Conservation (phyloP, 1,284 basidiomycete genomes). For the Agaricales sp. region DNA sequence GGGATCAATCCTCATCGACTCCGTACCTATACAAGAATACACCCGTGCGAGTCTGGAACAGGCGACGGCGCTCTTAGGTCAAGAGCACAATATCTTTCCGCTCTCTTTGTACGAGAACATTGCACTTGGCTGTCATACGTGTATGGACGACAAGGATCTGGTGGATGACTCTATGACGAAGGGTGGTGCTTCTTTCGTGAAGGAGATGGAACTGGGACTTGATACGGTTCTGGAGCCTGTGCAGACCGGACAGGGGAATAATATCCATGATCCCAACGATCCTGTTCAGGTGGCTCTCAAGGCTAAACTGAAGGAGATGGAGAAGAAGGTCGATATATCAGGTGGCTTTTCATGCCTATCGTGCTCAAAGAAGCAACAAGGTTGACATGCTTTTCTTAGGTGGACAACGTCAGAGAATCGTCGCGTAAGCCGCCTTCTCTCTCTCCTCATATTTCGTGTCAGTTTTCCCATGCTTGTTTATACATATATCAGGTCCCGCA, state of each 20-base stretch:
- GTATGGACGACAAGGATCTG: constrained; percentile 7
- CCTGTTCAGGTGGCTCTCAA: not conserved
- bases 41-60: constrained; percentile 20
- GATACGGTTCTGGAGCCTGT: constrained; percentile 24
- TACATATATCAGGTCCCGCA: constrained; percentile 22
- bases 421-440: constrained; percentile 28
- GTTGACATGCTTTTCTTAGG: constrained; percentile 11
- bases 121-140: constrained; percentile 17
- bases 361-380: not conserved
- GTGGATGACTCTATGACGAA: constrained; percentile 24
- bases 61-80: constrained; percentile 26
- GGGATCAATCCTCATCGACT: constrained; percentile 31
- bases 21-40: constrained; percentile 18
- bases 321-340: constrained; percentile 15
- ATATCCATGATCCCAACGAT: not conserved
- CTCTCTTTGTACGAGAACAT: constrained; percentile 32
- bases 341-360: constrained; percentile 11
- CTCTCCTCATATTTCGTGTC: constrained; percentile 2
- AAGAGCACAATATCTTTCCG: constrained; percentile 30
- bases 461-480: not conserved
- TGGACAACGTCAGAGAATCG: constrained; percentile 35
- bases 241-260: constrained; percentile 9
- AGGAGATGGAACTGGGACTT: constrained; percentile 20
- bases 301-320: constrained; percentile 12
- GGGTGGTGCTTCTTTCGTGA: constrained; percentile 27